Conservation (phyloP, 139 green algal genomes). For the Chlamydomonas schloesseri region DNA sequence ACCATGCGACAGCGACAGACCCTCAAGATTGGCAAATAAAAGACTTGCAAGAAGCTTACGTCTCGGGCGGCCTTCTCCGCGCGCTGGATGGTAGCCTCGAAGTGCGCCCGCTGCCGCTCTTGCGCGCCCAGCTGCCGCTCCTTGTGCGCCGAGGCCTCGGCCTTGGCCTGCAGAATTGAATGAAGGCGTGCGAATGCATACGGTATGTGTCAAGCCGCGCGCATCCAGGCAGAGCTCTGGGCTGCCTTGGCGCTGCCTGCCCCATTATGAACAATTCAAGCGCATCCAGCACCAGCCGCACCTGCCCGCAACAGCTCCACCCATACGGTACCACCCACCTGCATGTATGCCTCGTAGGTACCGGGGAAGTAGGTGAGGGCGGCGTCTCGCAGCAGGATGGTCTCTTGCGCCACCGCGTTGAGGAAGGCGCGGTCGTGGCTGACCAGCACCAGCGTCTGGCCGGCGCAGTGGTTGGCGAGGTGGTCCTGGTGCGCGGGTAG, state of each 20-base stretch:
- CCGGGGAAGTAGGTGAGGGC: constrained; percentile 56
- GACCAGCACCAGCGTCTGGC: constrained; percentile 62
- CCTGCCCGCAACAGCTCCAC: too few relatives aligned
- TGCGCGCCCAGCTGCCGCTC: constrained; percentile 60
- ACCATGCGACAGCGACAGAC: too few relatives aligned
- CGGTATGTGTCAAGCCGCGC: too few relatives aligned
- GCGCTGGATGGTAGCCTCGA: constrained; percentile 42
- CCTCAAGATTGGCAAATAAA: too few relatives aligned
- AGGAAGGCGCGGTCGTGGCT: constrained; percentile 71
- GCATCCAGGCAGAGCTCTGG: too few relatives aligned
- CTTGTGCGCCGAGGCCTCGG: constrained; percentile 53
- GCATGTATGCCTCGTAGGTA: constrained; percentile 69
- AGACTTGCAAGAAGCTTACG: neutral
- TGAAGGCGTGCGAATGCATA: too few relatives aligned
- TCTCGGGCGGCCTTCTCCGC: constrained; percentile 40
- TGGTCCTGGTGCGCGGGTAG: constrained; percentile 43
- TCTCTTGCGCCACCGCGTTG: constrained; percentile 53
- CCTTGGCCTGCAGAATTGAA: neutral
- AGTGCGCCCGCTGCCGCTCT: constrained; percentile 59
- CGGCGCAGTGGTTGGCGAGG: constrained; percentile 47
- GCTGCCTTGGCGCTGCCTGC: too few relatives aligned
- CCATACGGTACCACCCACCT: constrained; percentile 22
- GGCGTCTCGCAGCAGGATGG: constrained; percentile 23
- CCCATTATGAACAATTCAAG: too few relatives aligned
- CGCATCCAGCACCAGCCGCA: too few relatives aligned